Evolutionary conservation across 768 basidiomycete genomes (phyloP), one percentile per base, ranked within the genome.

Genomic region (Pleurotus eryngii): DNA sequence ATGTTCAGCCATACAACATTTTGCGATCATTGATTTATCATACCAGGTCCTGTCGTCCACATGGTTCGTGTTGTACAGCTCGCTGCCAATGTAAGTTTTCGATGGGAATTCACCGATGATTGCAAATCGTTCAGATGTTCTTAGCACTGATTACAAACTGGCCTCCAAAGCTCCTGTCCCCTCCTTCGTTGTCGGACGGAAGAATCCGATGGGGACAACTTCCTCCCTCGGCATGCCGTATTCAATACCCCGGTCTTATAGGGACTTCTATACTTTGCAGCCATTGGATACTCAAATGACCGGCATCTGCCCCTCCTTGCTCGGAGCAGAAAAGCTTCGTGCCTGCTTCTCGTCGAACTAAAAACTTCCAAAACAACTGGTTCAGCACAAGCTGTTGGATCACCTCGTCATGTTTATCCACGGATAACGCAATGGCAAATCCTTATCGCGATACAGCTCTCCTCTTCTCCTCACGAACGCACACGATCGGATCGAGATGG

Each of bases 401-500:
- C 15, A 24, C n/a, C 49, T 27, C 49, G 37, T 50, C 49, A 35
- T 15, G 15, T 35, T 35, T 30, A 35, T 50, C 49, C 49, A 50
- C 37, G 27, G 11, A 18, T 27, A n/a, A 50, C 49, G 49, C 26
- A 50, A 27, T 50, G 49, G 49, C 27, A 11, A 26, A 50, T 50
- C 49, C 12, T 50, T 50, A 50, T 50, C 49, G 49, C 49, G 49
- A 50, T 50, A 27, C n/a, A 24, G 30, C 14, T 20, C 27, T 27
- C 37, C 39, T 39, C 9, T 11, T 14, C 37, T 18, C n/a, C 26
- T 39, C 35, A 24, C 51, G 51, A 20, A 54, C 17, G 9, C n/a
- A 22, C 42, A 42, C 17, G 51, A 54, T 54, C 51, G 51, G 51
- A 54, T 54, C 51, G 51, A 54, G 51, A 42, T 42, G 22, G 20